Base-by-base conservation (phyloP, 73 alveolate species). In the Paraurostyla sp. region DNA sequence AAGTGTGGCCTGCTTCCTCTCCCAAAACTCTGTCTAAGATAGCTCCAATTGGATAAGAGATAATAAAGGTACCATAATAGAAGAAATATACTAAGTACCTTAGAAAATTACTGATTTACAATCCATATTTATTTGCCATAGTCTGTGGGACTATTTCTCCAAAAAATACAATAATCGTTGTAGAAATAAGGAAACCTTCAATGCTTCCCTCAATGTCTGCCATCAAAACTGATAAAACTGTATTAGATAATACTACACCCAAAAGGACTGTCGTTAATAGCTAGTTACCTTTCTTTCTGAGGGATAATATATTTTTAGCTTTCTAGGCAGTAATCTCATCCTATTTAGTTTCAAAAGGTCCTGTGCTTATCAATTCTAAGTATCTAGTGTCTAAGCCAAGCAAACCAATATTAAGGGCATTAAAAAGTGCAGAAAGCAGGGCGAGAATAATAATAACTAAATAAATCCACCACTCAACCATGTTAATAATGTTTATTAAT, bases 121-220 rank as follows among this genome's bases (percentile, higher is more conserved):
- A 68, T n/a, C 94, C 94, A 63, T 91, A 91, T 43, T 95, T 68
- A 45, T 93, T 84, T 73, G 94, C 75, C 23, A 91, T 65, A 15
- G 97, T 86, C 87, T 93, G 92, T 7, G 97, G 97, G 52, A 76
- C 36, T 45, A 93, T 93, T 89, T 93, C 97, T 18, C 96, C 97
- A 41, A 93, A 93, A n/a, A 88, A 46, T 32, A 85, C 94, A 80
- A 93, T 90, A 46, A 86, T 42, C 4, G 90, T 50, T 0, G 97
- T 93, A 11, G 95, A 89, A 0, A 45, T 29, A 36, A 62, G 68
- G 23, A 90, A 71, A 16, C 93, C 93, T 4, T 49, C n/a, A 0
- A 76, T 18, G 3, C 81, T 85, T 13, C 62, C 43, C 20, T 59
- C 48, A n/a, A 92, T 62, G 54, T 87, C 91, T 23, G 94, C 92